Evolutionary conservation across 768 basidiomycete species (phyloP).

Genomic region (Boletus insuetus): DNA sequence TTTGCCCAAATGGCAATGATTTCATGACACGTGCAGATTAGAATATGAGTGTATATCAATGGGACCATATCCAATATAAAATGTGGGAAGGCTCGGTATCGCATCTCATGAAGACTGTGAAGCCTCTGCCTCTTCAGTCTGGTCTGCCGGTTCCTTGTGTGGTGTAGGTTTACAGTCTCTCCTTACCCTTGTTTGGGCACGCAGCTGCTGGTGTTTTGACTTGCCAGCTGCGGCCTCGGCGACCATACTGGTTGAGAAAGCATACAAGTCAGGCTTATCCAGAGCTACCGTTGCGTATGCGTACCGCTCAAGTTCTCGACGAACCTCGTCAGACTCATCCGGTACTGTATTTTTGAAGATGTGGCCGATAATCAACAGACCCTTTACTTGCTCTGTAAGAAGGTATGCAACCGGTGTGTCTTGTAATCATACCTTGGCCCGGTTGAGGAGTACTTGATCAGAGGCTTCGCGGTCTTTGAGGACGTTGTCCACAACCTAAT

Average conservation of each 20-base stretch:
- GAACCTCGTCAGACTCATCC: constrained; percentile 91
- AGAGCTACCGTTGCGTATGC: constrained; percentile 17
- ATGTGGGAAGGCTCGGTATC: constrained; percentile 8
- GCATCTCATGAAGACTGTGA: constrained; percentile 12
- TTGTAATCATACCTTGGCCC: constrained; percentile 68
- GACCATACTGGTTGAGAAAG: constrained; percentile 57
- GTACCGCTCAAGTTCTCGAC: constrained; percentile 90
- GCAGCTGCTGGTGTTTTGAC: constrained; percentile 49
- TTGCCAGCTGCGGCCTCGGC: constrained; percentile 81
- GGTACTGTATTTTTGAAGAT: constrained; percentile 84
- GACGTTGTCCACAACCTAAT: constrained; percentile 76
- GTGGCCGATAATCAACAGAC: constrained; percentile 82
- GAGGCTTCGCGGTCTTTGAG: constrained; percentile 74
- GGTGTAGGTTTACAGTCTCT: constrained; percentile 40
- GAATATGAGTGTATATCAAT: constrained; percentile 14
- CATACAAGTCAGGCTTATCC: constrained; percentile 1
- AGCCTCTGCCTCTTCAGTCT: constrained; percentile 17
- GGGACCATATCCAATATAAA: constrained; percentile 18
- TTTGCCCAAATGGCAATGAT: constrained; percentile 7
- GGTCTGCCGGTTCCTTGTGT: constrained; percentile 33
- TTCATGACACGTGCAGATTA: constrained; percentile 21
- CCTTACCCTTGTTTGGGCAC: constrained; percentile 22
- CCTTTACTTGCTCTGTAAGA: constrained; percentile 41
- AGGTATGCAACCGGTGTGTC: not conserved
- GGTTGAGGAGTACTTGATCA: constrained; percentile 68